Evolutionary conservation across 441 rosid species (phyloP).

Genomic region (Arabidopsis lyrata): DNA sequence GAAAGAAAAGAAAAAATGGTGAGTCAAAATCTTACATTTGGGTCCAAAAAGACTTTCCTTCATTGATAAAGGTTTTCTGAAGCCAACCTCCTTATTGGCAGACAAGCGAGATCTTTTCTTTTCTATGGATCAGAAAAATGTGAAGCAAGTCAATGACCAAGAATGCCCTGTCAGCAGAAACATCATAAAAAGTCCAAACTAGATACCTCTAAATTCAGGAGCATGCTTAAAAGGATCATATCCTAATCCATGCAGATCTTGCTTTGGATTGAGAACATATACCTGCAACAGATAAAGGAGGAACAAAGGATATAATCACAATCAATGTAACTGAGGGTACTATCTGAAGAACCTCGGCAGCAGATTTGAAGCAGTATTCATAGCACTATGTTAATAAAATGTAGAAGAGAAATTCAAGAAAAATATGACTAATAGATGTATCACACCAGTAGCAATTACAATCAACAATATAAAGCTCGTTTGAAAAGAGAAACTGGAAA

Average conservation of each 20-base stretch:
- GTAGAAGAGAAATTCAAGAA: constrained; percentile 1
- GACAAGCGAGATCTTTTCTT: constrained; percentile 69
- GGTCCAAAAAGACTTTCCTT: constrained; percentile 80
- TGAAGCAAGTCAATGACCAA: constrained; percentile 35
- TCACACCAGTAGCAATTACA: constrained; percentile 10
- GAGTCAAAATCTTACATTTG: constrained; percentile 66
- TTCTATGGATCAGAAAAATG: constrained; percentile 54
- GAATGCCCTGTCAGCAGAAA: constrained; percentile 30
- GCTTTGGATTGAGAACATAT: constrained; percentile 81
- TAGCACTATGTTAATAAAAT: background rate
- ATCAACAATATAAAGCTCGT: constrained; percentile 7
- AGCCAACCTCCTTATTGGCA: constrained; percentile 56
- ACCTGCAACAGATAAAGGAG: constrained; percentile 56
- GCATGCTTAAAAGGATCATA: constrained; percentile 96
- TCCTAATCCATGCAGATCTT: constrained; percentile 89
- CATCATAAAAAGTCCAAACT: constrained; percentile 38
- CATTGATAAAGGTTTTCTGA: constrained; percentile 57
- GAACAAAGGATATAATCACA: constrained; percentile 16
- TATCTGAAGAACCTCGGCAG: constrained; percentile 4
- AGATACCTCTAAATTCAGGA: constrained; percentile 94
- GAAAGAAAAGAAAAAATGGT: constrained; percentile 11
- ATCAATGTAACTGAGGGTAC: constrained; percentile 11
- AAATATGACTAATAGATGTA: constrained; percentile 11
- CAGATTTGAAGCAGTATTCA: constrained; percentile 12
- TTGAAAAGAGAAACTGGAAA: constrained; percentile 40